Conservation (phyloP, 1,284 basidiomycete genomes). For the Irpex lacteus region DNA sequence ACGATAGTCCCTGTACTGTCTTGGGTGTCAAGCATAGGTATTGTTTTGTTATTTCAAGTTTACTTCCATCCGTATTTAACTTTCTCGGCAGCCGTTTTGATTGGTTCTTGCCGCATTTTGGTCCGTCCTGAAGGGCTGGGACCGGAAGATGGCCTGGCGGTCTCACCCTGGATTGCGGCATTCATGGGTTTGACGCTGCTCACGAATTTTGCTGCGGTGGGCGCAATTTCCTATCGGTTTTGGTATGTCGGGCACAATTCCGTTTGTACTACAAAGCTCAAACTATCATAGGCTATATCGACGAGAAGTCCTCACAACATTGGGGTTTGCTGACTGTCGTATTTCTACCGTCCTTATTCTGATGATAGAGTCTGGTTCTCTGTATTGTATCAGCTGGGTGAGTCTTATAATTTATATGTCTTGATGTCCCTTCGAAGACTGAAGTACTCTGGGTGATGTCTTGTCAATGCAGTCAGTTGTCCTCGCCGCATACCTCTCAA, state of each 20-base stretch:
- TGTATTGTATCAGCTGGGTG: slow-evolving; percentile 8
- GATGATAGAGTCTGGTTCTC: slow-evolving; percentile 2
- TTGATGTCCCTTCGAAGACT: too few relatives aligned
- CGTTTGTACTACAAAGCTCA: not conserved
- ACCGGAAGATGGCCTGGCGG: not conserved
- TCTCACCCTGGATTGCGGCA: not conserved
- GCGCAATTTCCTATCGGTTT: not conserved
- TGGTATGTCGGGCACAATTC: not conserved
- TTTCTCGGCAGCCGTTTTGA: not conserved
- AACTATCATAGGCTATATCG: not conserved
- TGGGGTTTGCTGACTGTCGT: not conserved
- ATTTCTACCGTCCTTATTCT: not conserved
- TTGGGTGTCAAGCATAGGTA: not conserved
- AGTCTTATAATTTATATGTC: not conserved
- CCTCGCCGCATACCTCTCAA: not conserved
- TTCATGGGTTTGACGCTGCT: slow-evolving; percentile 3
- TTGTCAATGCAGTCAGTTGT: not conserved
- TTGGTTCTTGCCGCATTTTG: not conserved
- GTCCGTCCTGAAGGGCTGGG: not conserved
- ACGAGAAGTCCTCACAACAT: not conserved
- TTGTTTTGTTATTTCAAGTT: too few relatives aligned
- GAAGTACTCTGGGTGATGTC: not conserved
- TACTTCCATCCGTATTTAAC: not conserved
- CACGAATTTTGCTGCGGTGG: not conserved
- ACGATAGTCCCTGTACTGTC: not conserved